Percentiles rank a stretch among this genome's conserved stretches.
phyloP scores from a whole-genome alignment of 352 stramenopile species.

The Phytophthora sojae region DNA sequence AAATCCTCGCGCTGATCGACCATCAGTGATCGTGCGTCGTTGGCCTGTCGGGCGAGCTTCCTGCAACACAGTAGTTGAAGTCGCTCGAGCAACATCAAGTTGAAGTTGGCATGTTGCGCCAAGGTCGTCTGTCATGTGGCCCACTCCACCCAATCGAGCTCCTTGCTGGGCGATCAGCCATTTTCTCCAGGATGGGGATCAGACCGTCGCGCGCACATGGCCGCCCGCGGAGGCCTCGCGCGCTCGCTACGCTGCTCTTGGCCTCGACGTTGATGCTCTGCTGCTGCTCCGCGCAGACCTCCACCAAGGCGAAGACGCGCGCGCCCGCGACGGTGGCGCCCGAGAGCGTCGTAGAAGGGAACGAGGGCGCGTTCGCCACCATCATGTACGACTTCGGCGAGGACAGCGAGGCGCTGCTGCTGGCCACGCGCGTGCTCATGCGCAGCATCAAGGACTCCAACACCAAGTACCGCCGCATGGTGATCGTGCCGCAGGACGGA shows the following conservation, averaged over 20 bases:
- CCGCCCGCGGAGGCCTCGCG: neutral
- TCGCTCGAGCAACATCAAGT: conserved; percentile 1
- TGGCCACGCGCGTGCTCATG: conserved; percentile 76
- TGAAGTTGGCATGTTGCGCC: conserved; percentile 13
- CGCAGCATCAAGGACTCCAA: conserved; percentile 71
- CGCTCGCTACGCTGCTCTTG: conserved; percentile 9
- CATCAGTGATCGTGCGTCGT: too few species aligned
- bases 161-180: conserved; percentile 1
- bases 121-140: conserved; percentile 14
- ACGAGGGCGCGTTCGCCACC: conserved; percentile 66
- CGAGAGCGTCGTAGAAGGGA: conserved; percentile 37
- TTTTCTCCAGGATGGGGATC: conserved; percentile 34
- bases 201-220: conserved; percentile 30
- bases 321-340: conserved; percentile 9
- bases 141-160: conserved; percentile 22
- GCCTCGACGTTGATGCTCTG: neutral
- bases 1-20: too few species aligned
- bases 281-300: conserved; percentile 9
- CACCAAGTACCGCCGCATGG: conserved; percentile 71
- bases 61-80: neutral
- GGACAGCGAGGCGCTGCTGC: conserved; percentile 67
- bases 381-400: conserved; percentile 75
- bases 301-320: conserved; percentile 2
- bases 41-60: neutral
- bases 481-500: conserved; percentile 77